Evolutionary conservation across 495 filamentous ascomycete species (phyloP).

Genomic region (Lindgomyces ingoldianus): DNA sequence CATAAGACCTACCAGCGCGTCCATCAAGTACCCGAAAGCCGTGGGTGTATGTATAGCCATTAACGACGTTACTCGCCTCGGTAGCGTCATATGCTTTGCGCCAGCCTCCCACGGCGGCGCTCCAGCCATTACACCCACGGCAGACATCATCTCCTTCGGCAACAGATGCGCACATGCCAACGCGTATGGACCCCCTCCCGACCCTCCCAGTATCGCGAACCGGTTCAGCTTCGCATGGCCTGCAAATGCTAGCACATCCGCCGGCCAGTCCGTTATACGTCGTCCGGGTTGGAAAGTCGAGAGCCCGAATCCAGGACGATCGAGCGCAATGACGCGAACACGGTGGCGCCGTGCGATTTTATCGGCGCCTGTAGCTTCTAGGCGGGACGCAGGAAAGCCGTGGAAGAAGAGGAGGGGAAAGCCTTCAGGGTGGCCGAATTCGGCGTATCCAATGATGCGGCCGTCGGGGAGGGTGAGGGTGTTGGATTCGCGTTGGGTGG

Average conservation of each 20-base stretch:
- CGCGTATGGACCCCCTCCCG: slow-evolving; percentile 53
- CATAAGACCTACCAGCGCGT: background rate
- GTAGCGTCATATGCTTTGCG: slow-evolving; percentile 22
- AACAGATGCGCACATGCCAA: slow-evolving; percentile 50
- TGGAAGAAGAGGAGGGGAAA: slow-evolving; percentile 51
- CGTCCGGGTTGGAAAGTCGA: slow-evolving; percentile 47
- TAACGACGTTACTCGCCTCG: background rate
- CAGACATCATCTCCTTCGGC: slow-evolving; percentile 41
- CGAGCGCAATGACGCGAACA: slow-evolving; percentile 47
- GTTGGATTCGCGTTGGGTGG: too few relatives aligned
- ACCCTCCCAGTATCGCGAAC: slow-evolving; percentile 51
- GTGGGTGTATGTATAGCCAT: background rate
- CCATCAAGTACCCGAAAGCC: background rate
- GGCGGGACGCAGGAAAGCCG: slow-evolving; percentile 49
- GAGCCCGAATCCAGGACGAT: slow-evolving; percentile 51
- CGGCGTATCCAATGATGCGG: slow-evolving; percentile 47
- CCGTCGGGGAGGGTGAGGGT: slow-evolving; percentile 47
- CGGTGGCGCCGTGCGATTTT: slow-evolving; percentile 35
- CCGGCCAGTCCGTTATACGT: slow-evolving; percentile 47
- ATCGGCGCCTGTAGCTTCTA: slow-evolving; percentile 45
- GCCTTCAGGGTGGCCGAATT: slow-evolving; percentile 46
- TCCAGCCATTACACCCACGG: slow-evolving; percentile 46
- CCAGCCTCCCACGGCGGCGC: slow-evolving; percentile 43
- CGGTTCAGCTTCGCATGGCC: slow-evolving; percentile 41
- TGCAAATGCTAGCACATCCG: slow-evolving; percentile 47